phyloP scores from a whole-genome alignment of 2,329 filamentous ascomycete species.

The Alternaria longipes region DNA sequence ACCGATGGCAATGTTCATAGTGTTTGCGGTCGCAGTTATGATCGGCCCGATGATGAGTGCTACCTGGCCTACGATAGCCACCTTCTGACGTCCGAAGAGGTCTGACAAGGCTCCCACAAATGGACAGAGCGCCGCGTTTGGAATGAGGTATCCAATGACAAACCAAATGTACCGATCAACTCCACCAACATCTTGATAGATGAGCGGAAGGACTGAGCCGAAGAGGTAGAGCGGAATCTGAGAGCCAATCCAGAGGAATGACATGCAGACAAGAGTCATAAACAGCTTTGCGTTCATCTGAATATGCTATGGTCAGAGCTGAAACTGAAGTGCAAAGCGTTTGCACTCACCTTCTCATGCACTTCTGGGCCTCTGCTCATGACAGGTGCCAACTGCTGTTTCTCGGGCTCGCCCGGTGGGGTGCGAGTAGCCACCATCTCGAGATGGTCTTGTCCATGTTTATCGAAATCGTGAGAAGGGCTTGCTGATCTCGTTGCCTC shows the following conservation, averaged over 20 bases:
- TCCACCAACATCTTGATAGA: slow-evolving; percentile 69
- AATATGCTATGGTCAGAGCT: background rate
- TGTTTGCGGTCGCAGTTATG: slow-evolving; percentile 39
- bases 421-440: slow-evolving; percentile 27
- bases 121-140: slow-evolving; percentile 65
- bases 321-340: too few relatives aligned
- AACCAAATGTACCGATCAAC: slow-evolving; percentile 68
- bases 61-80: slow-evolving; percentile 42
- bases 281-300: slow-evolving; percentile 54
- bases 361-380: slow-evolving; percentile 30
- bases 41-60: slow-evolving; percentile 52
- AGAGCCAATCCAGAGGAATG: slow-evolving; percentile 68
- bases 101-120: slow-evolving; percentile 66
- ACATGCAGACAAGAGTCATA: slow-evolving; percentile 66
- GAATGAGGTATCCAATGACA: slow-evolving; percentile 61
- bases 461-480: slow-evolving; percentile 20
- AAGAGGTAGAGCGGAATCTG: slow-evolving; percentile 66
- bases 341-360: slow-evolving; percentile 33
- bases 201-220: slow-evolving; percentile 56
- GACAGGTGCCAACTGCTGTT: slow-evolving; percentile 20
- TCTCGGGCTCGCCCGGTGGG: slow-evolving; percentile 32
- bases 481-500: slow-evolving; percentile 4
- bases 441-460: slow-evolving; percentile 22
- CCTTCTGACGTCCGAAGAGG: slow-evolving; percentile 45
- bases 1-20: slow-evolving; percentile 46